A percentile compares a stretch with the other conserved stretches of the same genome.
Evolutionary conservation across 1,284 basidiomycete species (phyloP).

Genomic region (Microbotryomycetes sp.): DNA sequence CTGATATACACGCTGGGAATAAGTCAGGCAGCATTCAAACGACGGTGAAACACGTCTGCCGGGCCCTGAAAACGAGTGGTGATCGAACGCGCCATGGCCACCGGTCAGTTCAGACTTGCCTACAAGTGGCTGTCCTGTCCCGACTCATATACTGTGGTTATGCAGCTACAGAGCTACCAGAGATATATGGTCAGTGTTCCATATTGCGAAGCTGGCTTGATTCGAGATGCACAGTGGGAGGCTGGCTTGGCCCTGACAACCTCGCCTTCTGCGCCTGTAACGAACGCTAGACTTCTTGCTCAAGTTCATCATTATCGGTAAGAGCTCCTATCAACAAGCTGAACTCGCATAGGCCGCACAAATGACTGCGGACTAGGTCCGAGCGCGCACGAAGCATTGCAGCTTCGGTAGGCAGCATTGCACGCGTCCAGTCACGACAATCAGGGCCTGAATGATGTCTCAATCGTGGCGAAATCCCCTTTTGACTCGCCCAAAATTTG

Average conservation of each 20-base stretch:
- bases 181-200: conserved; percentile 69
- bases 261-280: background rate
- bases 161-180: conserved; percentile 57
- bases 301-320: conserved; percentile 95
- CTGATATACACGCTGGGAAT: no score
- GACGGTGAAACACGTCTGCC: no score
- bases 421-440: no score
- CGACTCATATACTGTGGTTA: no score
- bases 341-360: background rate
- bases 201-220: background rate
- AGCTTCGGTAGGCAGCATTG: background rate
- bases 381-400: background rate
- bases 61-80: no score
- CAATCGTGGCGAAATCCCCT: background rate
- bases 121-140: no score
- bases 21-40: no score
- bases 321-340: conserved; percentile 34
- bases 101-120: no score
- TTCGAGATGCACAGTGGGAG: no score
- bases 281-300: conserved; percentile 73
- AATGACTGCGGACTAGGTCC: background rate
- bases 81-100: no score
- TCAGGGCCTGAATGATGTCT: no score
- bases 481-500: background rate
- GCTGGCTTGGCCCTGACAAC: background rate